Conservation (phyloP, 768 basidiomycete genomes). For the Rhodotorula taiwanensis region DNA sequence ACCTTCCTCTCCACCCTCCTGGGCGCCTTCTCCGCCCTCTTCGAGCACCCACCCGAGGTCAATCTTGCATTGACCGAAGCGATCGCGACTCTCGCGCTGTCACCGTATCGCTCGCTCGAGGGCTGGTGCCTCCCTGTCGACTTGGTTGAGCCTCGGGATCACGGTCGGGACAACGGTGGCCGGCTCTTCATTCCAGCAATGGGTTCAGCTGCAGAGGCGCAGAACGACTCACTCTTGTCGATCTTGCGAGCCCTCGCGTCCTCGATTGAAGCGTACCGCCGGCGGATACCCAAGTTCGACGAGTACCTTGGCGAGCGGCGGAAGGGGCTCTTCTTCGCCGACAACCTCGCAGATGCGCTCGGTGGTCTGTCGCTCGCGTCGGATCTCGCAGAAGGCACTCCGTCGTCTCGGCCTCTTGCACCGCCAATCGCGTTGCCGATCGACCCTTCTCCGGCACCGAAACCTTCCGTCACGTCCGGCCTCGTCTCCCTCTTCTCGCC, state of each 20-base stretch:
- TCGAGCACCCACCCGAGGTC: conserved; percentile 73
- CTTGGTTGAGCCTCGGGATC: too few relatives aligned
- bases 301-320: conserved; percentile 74
- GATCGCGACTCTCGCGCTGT: conserved; percentile 69
- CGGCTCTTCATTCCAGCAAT: too few relatives aligned
- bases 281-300: conserved; percentile 70
- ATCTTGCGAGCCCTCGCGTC: conserved; percentile 72
- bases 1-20: conserved; percentile 65
- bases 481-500: conserved; percentile 55
- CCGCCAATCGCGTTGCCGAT: conserved; percentile 37
- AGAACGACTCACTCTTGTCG: conserved; percentile 53
- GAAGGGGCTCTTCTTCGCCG: conserved; percentile 80
- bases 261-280: conserved; percentile 74
- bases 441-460: conserved; percentile 8
- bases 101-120: conserved; percentile 73
- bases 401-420: conserved; percentile 3
- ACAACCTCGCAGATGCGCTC: conserved; percentile 84
- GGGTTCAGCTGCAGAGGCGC: too few relatives aligned
- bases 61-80: conserved; percentile 84
- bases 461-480: conserved; percentile 45
- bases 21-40: conserved; percentile 66
- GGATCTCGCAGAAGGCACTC: conserved; percentile 18
- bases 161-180: too few relatives aligned
- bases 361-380: conserved; percentile 53
- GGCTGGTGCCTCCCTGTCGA: conserved; percentile 72